A percentile compares a stretch with the other conserved stretches of the same genome.
phyloP scores from a whole-genome alignment of 2,329 filamentous ascomycete species.

The Xylariaceae sp. region DNA sequence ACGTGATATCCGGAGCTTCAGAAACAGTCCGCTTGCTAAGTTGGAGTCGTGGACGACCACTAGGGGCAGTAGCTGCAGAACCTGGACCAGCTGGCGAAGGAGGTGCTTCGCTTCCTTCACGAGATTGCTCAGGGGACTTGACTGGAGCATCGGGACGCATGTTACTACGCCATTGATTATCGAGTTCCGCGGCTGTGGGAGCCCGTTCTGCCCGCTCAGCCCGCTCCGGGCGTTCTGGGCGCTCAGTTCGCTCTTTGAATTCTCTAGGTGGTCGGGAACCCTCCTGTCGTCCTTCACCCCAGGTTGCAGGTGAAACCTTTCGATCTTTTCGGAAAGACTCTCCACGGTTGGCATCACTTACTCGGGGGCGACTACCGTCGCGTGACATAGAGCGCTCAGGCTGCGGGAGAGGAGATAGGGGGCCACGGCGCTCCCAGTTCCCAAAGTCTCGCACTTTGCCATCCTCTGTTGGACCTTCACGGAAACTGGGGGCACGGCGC shows the following conservation, averaged over 20 bases:
- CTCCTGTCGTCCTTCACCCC: conserved; percentile 77
- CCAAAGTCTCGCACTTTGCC: conserved; percentile 80
- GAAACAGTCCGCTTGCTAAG: conserved; percentile 90
- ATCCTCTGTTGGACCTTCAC: conserved; percentile 73
- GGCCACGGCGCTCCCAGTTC: conserved; percentile 95
- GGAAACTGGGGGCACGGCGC: conserved; percentile 64
- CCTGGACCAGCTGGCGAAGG: conserved; percentile 68
- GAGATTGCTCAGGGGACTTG: conserved; percentile 69
- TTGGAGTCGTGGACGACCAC: conserved; percentile 80
- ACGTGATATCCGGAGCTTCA: conserved; percentile 62
- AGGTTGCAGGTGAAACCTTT: conserved; percentile 72
- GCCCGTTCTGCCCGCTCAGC: too few species aligned
- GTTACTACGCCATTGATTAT: conserved; percentile 88
- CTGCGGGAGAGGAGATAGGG: conserved; percentile 73
- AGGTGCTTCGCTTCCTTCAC: conserved; percentile 76
- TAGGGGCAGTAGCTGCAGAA: conserved; percentile 59
- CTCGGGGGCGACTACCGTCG: conserved; percentile 60
- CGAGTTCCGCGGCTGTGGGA: conserved; percentile 87
- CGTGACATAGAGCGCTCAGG: conserved; percentile 58
- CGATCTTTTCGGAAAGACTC: conserved; percentile 67
- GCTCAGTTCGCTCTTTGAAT: conserved; percentile 75
- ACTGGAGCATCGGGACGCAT: conserved; percentile 81
- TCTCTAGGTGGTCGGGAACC: conserved; percentile 82
- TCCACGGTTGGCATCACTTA: conserved; percentile 63
- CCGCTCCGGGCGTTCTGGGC: conserved; percentile 70